Percentiles rank a stretch among this genome's conserved stretches.
Conservation (phyloP, 2,329 filamentous ascomycete species). For the Pezicula neosporulosa region DNA sequence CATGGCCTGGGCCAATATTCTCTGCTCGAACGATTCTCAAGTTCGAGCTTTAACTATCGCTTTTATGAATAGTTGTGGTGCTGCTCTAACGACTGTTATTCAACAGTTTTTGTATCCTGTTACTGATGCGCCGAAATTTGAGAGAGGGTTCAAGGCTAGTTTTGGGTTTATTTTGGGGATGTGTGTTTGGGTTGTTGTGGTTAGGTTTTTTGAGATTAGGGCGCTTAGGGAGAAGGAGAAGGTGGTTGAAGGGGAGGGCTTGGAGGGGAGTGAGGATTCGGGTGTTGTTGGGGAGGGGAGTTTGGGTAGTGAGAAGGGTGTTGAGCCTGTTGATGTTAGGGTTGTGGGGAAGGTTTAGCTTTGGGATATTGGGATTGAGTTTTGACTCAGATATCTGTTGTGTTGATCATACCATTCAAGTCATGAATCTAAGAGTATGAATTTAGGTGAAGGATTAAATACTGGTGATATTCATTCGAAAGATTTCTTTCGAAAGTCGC, state of each 20-base stretch:
- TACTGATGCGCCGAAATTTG: constrained; percentile 26
- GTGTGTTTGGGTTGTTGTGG: constrained; percentile 21
- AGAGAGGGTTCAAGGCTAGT: constrained; percentile 27
- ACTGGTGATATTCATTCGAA: no score
- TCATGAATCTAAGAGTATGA: no score
- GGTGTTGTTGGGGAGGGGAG: no score
- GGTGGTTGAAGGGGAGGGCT: neutral
- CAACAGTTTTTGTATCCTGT: constrained; percentile 30
- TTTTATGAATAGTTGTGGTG: constrained; percentile 31
- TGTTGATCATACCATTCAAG: no score
- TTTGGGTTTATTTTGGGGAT: constrained; percentile 23
- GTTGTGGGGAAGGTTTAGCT: no score
- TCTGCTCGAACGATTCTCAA: constrained; percentile 28
- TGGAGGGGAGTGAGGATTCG: no score
- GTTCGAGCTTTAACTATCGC: constrained; percentile 29
- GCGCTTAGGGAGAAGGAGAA: neutral
- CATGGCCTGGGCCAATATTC: constrained; percentile 30
- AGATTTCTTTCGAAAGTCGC: no score
- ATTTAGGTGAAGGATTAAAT: no score
- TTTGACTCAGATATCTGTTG: no score
- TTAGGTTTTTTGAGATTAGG: constrained; percentile 14
- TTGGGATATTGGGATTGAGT: no score
- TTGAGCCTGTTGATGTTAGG: no score
- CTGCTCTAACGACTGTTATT: constrained; percentile 27
- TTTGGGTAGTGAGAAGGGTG: no score